Evolutionary conservation across 306 rosid genomes (phyloP), one percentile per base, ranked within the genome.

Genomic region (Rosa chinensis): DNA sequence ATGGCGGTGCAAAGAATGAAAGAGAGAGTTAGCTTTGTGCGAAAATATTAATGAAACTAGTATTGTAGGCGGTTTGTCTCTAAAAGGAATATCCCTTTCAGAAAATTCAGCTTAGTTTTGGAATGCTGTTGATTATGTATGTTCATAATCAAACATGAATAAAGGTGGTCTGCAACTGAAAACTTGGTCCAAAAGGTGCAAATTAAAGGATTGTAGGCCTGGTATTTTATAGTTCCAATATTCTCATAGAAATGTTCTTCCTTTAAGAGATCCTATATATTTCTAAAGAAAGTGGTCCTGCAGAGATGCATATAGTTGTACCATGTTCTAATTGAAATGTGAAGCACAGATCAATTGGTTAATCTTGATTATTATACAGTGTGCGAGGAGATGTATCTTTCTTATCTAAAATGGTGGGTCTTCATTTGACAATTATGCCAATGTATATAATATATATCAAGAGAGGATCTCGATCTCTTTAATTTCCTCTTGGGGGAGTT

Each of bases 381-480:
- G 55, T 68, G 81, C 79, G 86, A 80, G 81, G 77, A 47, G 86
- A 82, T 55, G 82, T 68, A 79, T 80, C n/a, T 79, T 83, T 80
- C 88, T 85, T 87, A 82, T 82, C 80, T 80, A 0, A 82, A 82
- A 78, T 48, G 88, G 80, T 72, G 74, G 76, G 69, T 55, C 49
- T 45, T 73, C 66, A 70, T 70, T 32, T 49, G 14, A 23, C 48
- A 63, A 59, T 40, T 35, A 49, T 48, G 78, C 78, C 78, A 37
- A 62, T 2, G 39, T 58, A 58, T 21, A 58, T 21, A 58, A 21
- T 58, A 21, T 58, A 21, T 58, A 21, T 58, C 64, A 58, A 21
- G 63, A 47, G 52, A 47, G 53, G 47, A 8, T 8, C 10, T 43
- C 47, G 52, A 48, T 13, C 18, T 48, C 5, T 48, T 12, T 28